Evolutionary conservation across 768 basidiomycete genomes (phyloP).

Genomic region (Macrolepiota fuliginosa): DNA sequence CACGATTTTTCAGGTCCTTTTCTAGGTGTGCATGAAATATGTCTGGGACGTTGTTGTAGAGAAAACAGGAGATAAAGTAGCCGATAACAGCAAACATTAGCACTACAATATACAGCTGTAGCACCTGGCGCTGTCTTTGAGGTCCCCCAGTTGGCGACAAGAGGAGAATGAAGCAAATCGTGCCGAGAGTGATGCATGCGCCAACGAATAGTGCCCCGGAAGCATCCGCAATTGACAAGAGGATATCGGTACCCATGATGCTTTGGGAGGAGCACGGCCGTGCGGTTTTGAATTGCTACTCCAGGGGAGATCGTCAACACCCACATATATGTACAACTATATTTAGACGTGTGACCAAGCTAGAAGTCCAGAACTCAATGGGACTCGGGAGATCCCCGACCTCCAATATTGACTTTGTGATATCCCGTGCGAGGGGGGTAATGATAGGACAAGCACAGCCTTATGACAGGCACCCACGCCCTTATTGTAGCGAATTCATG

Average conservation of each 20-base stretch:
- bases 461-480: no score
- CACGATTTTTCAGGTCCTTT: neutral
- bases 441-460: no score
- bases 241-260: neutral
- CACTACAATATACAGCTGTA: neutral
- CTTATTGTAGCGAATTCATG: no score
- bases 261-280: no score
- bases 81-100: neutral
- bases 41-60: neutral
- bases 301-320: no score
- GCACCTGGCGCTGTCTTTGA: neutral
- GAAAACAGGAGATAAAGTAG: neutral
- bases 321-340: no score
- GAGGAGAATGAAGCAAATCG: neutral
- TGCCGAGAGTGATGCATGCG: neutral
- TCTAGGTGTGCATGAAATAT: neutral
- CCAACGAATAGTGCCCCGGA: neutral
- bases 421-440: no score
- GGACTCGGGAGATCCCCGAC: no score
- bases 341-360: no score
- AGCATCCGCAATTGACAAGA: neutral
- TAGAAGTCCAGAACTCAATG: no score
- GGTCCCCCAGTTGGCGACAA: neutral
- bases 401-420: no score
- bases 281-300: no score